Evolutionary conservation across 2,329 filamentous ascomycete species (phyloP), one percentile per base, ranked within the genome.

Genomic region (Sordariomycetes sp.): DNA sequence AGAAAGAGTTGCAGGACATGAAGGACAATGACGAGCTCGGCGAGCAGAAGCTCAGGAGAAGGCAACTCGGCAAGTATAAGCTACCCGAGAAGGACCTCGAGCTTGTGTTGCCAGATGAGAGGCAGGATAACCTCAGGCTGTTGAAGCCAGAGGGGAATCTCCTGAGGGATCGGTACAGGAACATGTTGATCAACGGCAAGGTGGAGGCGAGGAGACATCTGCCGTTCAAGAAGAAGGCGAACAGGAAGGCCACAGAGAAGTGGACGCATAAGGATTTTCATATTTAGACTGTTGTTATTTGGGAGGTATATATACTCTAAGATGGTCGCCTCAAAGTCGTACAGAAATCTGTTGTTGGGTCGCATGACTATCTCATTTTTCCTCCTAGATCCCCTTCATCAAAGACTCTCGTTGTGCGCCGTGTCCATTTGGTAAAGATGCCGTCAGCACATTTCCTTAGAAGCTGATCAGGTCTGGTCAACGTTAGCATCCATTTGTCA

Each of bases 71-170:
- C 48, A 82, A 83, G 54, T 64, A 69, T 51, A 75, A 74, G 45
- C 60, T 92, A 29, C 87, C 86, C 1, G 80, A 92, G 52, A 83
- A 84, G 55, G 68, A 85, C 42, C 64, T 96, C 48, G 78, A 95
- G 58, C 57, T 95, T 47, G 70, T 95, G 41, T 58, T 95, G 40
- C 73, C 86, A 26, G 78, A 96, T 60, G 76, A 98, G 64, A 59
- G 92, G 50, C 71, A 94, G 58, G 75, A 94, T 51, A 80, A 86
- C 32, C 61, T 95, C 50, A 61, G 92, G 51, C 59, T 87, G 51
- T 61, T 94, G 44, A 94, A 90, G 59, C 92, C 92, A 0, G 92
- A 98, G 58, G 92, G 92, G n/a, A 96, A 95, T 53, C 64, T 95
- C 25, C 68, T 98, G 46, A 86, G 86, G 46, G 92, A 98, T 51